Evolutionary conservation across 805 yeast genomes (phyloP).

Genomic region (Dipodascus geniculatus): DNA sequence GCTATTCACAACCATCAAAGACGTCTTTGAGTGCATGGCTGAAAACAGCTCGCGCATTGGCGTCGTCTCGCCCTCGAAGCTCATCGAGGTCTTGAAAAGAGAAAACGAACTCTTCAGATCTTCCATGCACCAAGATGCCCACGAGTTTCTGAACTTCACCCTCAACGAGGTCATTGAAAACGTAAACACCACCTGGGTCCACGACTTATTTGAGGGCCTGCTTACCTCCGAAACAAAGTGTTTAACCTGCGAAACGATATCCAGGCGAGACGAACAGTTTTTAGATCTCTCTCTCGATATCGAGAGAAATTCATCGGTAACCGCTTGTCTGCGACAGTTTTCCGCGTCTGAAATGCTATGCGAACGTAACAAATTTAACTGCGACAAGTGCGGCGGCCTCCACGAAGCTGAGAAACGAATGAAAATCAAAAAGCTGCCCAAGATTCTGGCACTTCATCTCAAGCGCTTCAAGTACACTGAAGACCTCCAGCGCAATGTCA

Average conservation of each 20-base stretch:
- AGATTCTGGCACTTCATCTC: conserved; percentile 68
- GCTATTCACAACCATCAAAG: conserved; percentile 62
- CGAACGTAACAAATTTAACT: conserved; percentile 83
- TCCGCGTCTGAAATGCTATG: conserved; percentile 76
- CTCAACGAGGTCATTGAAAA: conserved; percentile 57
- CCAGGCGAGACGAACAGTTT: conserved; percentile 75
- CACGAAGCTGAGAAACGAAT: conserved; percentile 93
- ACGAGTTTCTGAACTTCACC: conserved; percentile 83
- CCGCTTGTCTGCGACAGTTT: conserved; percentile 71
- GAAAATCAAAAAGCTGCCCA: conserved; percentile 67
- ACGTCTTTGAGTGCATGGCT: conserved; percentile 70
- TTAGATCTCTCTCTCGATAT: conserved; percentile 80
- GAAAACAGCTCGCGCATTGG: conserved; percentile 64
- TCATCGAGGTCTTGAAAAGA: conserved; percentile 64
- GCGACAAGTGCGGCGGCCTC: conserved; percentile 79
- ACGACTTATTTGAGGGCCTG: conserved; percentile 69
- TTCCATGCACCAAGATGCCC: conserved; percentile 97
- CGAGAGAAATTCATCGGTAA: conserved; percentile 59
- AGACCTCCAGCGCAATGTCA: conserved; percentile 64
- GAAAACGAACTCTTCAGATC: conserved; percentile 80
- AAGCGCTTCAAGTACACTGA: conserved; percentile 91
- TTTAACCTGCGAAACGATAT: conserved; percentile 72
- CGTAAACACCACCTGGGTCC: conserved; percentile 39
- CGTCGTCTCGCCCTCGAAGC: conserved; percentile 68
- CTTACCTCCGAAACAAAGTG: conserved; percentile 84